phyloP scores from a whole-genome alignment of 768 basidiomycete species.

The Asterophora parasitica region DNA sequence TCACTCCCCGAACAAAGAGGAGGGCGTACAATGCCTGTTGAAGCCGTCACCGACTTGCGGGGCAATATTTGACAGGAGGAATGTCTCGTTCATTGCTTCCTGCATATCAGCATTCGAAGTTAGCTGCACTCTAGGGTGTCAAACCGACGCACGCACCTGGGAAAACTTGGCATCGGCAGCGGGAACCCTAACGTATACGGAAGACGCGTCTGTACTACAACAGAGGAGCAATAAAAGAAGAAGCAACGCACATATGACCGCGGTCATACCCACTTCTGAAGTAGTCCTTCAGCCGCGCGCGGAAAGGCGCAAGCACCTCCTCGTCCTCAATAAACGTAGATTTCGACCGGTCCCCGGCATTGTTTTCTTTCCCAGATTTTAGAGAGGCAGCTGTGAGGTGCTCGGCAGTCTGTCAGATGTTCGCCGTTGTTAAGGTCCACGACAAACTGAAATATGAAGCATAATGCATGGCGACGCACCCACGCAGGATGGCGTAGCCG shows the following conservation, averaged over 20 bases:
- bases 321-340: slow-evolving; percentile 84
- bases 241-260: slow-evolving; percentile 82
- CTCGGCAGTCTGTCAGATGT: slow-evolving; percentile 76
- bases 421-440: neutral
- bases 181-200: slow-evolving; percentile 61
- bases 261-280: slow-evolving; percentile 93
- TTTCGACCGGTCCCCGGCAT: slow-evolving; percentile 62
- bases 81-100: slow-evolving; percentile 96
- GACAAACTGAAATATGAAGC: too few species aligned
- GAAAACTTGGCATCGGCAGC: slow-evolving; percentile 93
- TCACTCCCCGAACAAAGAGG: neutral
- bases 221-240: neutral
- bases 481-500: slow-evolving; percentile 88
- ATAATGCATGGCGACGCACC: slow-evolving; percentile 42
- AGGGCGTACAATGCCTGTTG: slow-evolving; percentile 84
- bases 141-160: slow-evolving; percentile 44
- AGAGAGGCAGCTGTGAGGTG: slow-evolving; percentile 82
- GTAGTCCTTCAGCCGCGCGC: slow-evolving; percentile 84
- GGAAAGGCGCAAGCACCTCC: slow-evolving; percentile 68
- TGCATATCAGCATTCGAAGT: slow-evolving; percentile 23
- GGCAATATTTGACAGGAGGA: slow-evolving; percentile 91
- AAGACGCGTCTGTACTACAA: slow-evolving; percentile 1
- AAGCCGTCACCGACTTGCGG: slow-evolving; percentile 98
- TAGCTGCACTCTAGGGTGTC: neutral
- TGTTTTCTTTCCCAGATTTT: slow-evolving; percentile 31